Conservation (phyloP, 495 filamentous ascomycete species). For the Neurospora discreta region DNA sequence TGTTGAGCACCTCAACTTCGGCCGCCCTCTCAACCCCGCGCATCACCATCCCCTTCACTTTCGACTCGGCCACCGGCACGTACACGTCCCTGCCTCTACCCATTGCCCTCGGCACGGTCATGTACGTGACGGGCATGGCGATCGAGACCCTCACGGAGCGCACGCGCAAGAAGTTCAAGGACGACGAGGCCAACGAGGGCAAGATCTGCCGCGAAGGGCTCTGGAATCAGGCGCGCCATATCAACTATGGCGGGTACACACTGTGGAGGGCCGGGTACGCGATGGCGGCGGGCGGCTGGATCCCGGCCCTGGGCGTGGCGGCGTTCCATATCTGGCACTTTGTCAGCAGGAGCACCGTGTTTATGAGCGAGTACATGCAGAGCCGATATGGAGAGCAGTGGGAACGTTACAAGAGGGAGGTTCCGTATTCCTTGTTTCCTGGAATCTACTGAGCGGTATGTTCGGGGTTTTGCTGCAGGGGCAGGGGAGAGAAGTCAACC, state of each 20-base stretch:
- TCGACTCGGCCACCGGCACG: neutral
- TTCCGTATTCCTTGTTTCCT: constrained; percentile 35
- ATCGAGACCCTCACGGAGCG: constrained; percentile 40
- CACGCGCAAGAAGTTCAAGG: constrained; percentile 45
- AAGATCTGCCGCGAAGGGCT: constrained; percentile 42
- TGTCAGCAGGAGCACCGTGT: constrained; percentile 28
- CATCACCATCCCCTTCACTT: constrained; percentile 1
- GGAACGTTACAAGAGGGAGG: constrained; percentile 31
- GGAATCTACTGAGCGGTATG: constrained; percentile 21
- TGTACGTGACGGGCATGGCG: constrained; percentile 37
- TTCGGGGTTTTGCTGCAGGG: neutral
- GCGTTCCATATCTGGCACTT: constrained; percentile 37
- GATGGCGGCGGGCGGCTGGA: constrained; percentile 36
- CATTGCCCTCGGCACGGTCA: constrained; percentile 27
- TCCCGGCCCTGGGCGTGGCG: constrained; percentile 25
- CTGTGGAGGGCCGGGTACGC: constrained; percentile 45
- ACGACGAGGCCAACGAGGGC: constrained; percentile 38
- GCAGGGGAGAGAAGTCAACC: neutral
- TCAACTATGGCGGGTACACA: constrained; percentile 48
- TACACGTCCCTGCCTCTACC: constrained; percentile 12
- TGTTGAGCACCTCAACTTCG: constrained; percentile 29
- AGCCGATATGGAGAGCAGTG: constrained; percentile 34
- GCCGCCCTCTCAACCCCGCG: constrained; percentile 14
- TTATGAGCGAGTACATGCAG: constrained; percentile 41
- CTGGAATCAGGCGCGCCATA: constrained; percentile 43